Conservation (phyloP, 768 basidiomycete species). For the Psilocybe sp. region DNA sequence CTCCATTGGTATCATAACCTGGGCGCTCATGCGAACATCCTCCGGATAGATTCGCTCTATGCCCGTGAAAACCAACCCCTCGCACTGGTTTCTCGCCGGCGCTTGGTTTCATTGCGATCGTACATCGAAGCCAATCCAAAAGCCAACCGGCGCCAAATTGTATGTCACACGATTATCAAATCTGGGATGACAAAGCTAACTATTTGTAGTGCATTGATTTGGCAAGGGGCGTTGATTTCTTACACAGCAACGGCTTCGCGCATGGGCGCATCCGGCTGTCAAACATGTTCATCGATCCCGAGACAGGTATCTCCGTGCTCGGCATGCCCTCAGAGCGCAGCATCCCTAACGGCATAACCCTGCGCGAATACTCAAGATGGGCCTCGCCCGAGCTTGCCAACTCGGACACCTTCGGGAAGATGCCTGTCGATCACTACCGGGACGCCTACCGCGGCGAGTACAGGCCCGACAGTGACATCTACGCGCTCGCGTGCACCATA, state of each 20-base stretch:
- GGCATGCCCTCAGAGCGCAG: conserved; percentile 19
- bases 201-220: background rate
- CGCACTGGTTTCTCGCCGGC: no score
- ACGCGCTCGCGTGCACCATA: conserved; percentile 18
- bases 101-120: no score
- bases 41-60: no score
- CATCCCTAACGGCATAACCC: conserved; percentile 12
- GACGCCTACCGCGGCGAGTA: conserved; percentile 22
- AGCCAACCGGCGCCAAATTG: no score
- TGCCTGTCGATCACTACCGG: conserved; percentile 19
- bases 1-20: no score
- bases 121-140: no score
- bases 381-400: conserved; percentile 21
- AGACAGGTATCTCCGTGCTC: conserved; percentile 14
- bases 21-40: no score
- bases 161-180: no score
- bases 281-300: conserved; percentile 18
- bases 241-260: background rate
- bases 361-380: conserved; percentile 12
- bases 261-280: conserved; percentile 6
- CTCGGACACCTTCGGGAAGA: conserved; percentile 6
- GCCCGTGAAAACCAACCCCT: no score
- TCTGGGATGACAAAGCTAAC: no score
- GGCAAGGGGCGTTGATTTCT: conserved; percentile 13
- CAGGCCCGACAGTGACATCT: conserved; percentile 20